Base-by-base conservation (phyloP, 805 yeast species). In the Starmerella vitae region DNA sequence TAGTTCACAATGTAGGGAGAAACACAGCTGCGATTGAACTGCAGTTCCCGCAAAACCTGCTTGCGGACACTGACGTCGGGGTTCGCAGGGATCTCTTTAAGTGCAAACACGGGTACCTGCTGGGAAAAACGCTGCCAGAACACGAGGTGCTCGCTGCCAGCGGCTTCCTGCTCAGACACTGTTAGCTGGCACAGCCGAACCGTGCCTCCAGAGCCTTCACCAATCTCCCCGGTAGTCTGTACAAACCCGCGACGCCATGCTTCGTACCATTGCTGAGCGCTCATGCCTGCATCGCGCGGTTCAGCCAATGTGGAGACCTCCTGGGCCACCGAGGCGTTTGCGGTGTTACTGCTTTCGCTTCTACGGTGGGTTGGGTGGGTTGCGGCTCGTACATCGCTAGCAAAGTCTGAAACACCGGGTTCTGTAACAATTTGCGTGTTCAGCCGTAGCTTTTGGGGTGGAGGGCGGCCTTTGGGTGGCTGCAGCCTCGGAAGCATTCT, bases 141-240 rank as follows among this genome's bases (percentile, higher is more conserved):
- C 22, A 21, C 26, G 15, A 33, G 31, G 20, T 37, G 26, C 20
- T 14, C 21, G 32, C 13, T n/a, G 20, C 21, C 29, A 41, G 63
- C 64, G 13, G 19, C 36, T 19, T 13, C 18, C 15, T 28, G 15
- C 8, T 12, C 15, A 15, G 24, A 12, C 35, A 6, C 30, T 27
- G 27, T 14, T 37, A 88, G 63, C 41, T 64, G 63, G 58, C 97
- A 88, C 55, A 83, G 77, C 17, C 78, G 69, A 9, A 88, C 98
- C 9, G 82, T 70, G 0, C 97, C 98, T 13, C 95, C 94, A 26
- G 83, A 78, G 14, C 98, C 98, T 62, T 91, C 97, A 15, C 98
- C 98, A 18, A 88, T 59, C 21, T 72, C 68, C 17, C 75, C 76
- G 28, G 86, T 47, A 39, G 82, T 84, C 6, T 71, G 63, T 27